Conservation (phyloP, 768 basidiomycete genomes). For the Hygrophoropsis aurantiaca region DNA sequence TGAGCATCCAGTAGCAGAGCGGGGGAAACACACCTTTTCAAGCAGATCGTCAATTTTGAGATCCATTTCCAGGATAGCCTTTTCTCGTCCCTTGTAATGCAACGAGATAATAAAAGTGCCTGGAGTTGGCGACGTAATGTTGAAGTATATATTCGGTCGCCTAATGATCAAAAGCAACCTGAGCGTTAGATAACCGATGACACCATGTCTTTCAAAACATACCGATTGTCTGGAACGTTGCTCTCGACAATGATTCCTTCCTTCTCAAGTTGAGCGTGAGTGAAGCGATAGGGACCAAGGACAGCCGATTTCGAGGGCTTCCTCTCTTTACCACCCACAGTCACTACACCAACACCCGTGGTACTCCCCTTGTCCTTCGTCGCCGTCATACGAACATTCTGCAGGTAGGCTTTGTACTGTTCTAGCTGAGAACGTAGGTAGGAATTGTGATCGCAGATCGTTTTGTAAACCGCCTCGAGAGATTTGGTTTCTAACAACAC, state of each 20-base stretch:
- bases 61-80: slow-evolving; percentile 99
- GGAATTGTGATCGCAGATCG: slow-evolving; percentile 98
- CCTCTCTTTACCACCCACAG: slow-evolving; percentile 96
- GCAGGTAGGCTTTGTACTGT: slow-evolving; percentile 98
- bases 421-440: slow-evolving; percentile 95
- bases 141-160: slow-evolving; percentile 98
- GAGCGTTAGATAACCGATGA: too few relatives aligned
- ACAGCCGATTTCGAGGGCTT: slow-evolving; percentile 83
- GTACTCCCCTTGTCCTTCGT: slow-evolving; percentile 86
- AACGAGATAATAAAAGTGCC: slow-evolving; percentile 99
- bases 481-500: slow-evolving; percentile 89
- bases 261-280: slow-evolving; percentile 97
- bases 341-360: slow-evolving; percentile 90
- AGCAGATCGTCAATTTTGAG: slow-evolving; percentile 97
- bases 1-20: neutral
- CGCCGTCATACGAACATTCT: slow-evolving; percentile 91
- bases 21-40: slow-evolving; percentile 77
- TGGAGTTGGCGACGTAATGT: slow-evolving; percentile 95
- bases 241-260: slow-evolving; percentile 99
- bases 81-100: slow-evolving; percentile 98
- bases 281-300: slow-evolving; percentile 95
- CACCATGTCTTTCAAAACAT: too few relatives aligned
- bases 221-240: slow-evolving; percentile 98
- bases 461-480: slow-evolving; percentile 97
- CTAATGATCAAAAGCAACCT: slow-evolving; percentile 41